Conservation (phyloP, 306 rosid genomes). For the Vicia sativa region DNA sequence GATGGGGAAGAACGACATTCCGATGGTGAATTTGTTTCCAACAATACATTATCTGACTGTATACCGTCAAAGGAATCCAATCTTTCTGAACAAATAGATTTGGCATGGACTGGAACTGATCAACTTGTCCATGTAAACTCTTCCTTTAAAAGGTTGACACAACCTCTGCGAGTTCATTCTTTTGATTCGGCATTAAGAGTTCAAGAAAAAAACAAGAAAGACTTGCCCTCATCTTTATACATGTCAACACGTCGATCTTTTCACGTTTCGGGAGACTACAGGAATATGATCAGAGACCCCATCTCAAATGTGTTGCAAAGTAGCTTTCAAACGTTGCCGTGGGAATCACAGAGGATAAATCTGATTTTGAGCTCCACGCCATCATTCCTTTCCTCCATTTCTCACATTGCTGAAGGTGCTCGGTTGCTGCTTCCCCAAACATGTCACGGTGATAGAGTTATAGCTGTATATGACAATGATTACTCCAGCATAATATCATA, state of each 20-base stretch:
- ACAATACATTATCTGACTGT: constrained; percentile 40
- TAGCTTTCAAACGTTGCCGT: constrained; percentile 61
- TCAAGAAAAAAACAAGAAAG: constrained; percentile 66
- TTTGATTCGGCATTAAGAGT: constrained; percentile 82
- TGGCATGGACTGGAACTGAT: constrained; percentile 91
- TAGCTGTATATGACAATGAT: constrained; percentile 93
- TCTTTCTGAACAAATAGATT: constrained; percentile 94
- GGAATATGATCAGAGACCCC: constrained; percentile 85
- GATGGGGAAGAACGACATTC: constrained; percentile 53
- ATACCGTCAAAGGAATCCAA: constrained; percentile 55
- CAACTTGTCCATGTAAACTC: constrained; percentile 52
- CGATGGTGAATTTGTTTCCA: constrained; percentile 47
- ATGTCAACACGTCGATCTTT: constrained; percentile 68
- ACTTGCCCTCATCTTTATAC: constrained; percentile 58
- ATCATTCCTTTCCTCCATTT: constrained; percentile 64
- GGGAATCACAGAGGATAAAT: constrained; percentile 70
- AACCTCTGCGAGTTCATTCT: constrained; percentile 77
- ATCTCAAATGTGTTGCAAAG: constrained; percentile 54
- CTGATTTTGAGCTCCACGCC: constrained; percentile 60
- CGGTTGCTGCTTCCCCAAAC: constrained; percentile 80
- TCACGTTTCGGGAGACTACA: constrained; percentile 88
- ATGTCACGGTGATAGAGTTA: constrained; percentile 60
- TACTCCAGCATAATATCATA: constrained; percentile 91
- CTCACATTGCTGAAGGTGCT: constrained; percentile 76
- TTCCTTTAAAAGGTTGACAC: constrained; percentile 54